Evolutionary conservation across 345 rosid genomes (phyloP), one percentile per base, ranked within the genome.

Genomic region (Schrenkiella parvula): DNA sequence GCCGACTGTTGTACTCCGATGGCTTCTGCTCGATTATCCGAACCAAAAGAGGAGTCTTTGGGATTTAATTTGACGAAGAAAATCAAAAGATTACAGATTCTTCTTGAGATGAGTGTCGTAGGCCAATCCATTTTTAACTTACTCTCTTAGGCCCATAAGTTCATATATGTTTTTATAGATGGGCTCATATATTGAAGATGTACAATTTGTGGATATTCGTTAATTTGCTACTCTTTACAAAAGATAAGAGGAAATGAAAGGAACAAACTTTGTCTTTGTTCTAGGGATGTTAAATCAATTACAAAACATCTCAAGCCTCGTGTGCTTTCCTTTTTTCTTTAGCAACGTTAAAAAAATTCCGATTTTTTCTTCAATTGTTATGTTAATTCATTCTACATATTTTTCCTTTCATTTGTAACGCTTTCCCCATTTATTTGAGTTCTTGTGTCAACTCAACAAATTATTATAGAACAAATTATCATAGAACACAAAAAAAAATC

Each of bases 31-130:
- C n/a, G 56, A 18, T 55, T 6, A 66, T 57, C 72, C 44, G 54
- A 57, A 23, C 50, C 47, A 15, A 1, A 5, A 3, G 53, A 58
- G 56, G 43, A 46, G 50, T 25, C 25, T 43, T 68, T 64, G 65
- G 42, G 65, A 2, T 64, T 72, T 22, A 54, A 1, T 43, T 68
- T 19, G 68, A 75, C 64, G 32, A 68, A 25, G 73, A 74, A 51
- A 48, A 75, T 22, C 63, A 68, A 68, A 23, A 75, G 68, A 74
- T 74, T 74, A 52, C 68, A 74, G 69, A 74, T 12, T 74, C 73
- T 60, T 41, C 73, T 17, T 21, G 78, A 67, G 68, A 74, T 51
- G 68, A 74, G 4, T 29, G 31, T 29, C 21, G 68, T 50, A 50
- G 78, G 48, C 78, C 46, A 74, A 51, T 75, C 73, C 79, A 75